Evolutionary conservation across 2,329 filamentous ascomycete genomes (phyloP), one percentile per base, ranked within the genome.

Genomic region (Hypoxylon sp.): DNA sequence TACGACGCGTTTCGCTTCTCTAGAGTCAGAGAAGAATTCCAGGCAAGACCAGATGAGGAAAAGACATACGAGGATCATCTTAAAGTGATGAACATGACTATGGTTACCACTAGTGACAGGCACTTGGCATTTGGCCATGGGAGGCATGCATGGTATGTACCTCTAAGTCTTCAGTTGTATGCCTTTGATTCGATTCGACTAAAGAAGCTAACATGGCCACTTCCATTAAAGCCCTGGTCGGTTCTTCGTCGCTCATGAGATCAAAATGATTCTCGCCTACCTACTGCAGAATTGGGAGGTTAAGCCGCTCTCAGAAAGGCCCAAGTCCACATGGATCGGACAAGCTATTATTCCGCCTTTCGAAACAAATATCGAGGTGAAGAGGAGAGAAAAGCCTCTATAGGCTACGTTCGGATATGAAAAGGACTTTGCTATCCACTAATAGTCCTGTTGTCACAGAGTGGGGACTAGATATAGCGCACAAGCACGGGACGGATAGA

Each of bases 1-100:
- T 83, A 75, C 62, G 74, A 80, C 14, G 77, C 81, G 0, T 82
- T 82, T 54, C 76, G 81, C 13, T 83, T 81, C 64, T 71, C 72
- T 5, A 62, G 73, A 5, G 54, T 65, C 11, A 52, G 42, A 24
- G 62, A 53, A 48, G 55, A 60, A 47, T 72, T 76, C 0, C 70
- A 67, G 53, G 64, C 37, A 17, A 42, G 37, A 2, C n/a, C 14
- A 8, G 37, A 42, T 17, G 37, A 42, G 37, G n/a, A 17, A 19
- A 42, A 42, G n/a, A 42, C 37, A 17, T 42, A 42, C 6, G n/a
- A 42, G 37, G 37, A 42, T 42, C 37, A 42, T 3, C 37, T 42
- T 3, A 42, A 42, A 42, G 37, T 42, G 6, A 42, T 42, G 37
- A 42, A 42, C n/a, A 9, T 42, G 37, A 42, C 70, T 1, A 67